These are phyloP conservation scores for Alternaria alternata DNA, from an alignment of 2,329 filamentous ascomycete genomes.

Conservation along the genomic window DNA sequence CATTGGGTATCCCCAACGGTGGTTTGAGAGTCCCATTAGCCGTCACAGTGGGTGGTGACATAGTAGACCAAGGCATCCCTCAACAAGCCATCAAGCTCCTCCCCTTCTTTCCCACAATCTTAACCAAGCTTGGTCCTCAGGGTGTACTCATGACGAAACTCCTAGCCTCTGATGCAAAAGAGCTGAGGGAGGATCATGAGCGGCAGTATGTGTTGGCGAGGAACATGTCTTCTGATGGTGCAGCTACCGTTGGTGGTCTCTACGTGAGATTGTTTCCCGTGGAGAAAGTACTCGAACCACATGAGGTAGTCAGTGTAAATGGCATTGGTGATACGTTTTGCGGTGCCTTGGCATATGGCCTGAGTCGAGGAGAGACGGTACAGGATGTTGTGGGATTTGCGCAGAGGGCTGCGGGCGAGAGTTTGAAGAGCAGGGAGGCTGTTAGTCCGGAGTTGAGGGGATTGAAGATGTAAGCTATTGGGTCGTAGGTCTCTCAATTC, in stretches of 20 bases:
- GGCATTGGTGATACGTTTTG: slow-evolving; percentile 94
- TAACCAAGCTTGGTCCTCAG: slow-evolving; percentile 80
- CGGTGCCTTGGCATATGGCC: slow-evolving; percentile 80
- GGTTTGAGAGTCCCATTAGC: slow-evolving; percentile 76
- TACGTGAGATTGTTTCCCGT: slow-evolving; percentile 80
- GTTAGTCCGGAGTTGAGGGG: slow-evolving; percentile 68
- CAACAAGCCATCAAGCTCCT: slow-evolving; percentile 85
- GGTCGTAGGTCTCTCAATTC: not conserved
- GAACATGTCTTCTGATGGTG: slow-evolving; percentile 57
- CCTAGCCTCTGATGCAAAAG: slow-evolving; percentile 71
- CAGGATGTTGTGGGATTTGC: slow-evolving; percentile 77
- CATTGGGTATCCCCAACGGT: slow-evolving; percentile 74
- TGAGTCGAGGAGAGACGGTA: slow-evolving; percentile 65
- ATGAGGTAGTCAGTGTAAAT: slow-evolving; percentile 86
- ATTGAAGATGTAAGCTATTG: slow-evolving; percentile 13
- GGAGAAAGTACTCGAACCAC: slow-evolving; percentile 65
- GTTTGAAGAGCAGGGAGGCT: slow-evolving; percentile 75
- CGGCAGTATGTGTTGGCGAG: slow-evolving; percentile 77
- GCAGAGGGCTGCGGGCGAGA: slow-evolving; percentile 81
- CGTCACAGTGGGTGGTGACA: slow-evolving; percentile 67
- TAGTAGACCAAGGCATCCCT: slow-evolving; percentile 83
- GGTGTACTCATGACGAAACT: slow-evolving; percentile 81
- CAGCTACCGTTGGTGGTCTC: slow-evolving; percentile 69
- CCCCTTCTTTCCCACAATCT: slow-evolving; percentile 83
- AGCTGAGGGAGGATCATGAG: slow-evolving; percentile 68